Percentiles rank a stretch among this genome's conserved stretches.
Conservation (phyloP, 768 basidiomycete genomes). For the Boletus pseudo-olivaceus region DNA sequence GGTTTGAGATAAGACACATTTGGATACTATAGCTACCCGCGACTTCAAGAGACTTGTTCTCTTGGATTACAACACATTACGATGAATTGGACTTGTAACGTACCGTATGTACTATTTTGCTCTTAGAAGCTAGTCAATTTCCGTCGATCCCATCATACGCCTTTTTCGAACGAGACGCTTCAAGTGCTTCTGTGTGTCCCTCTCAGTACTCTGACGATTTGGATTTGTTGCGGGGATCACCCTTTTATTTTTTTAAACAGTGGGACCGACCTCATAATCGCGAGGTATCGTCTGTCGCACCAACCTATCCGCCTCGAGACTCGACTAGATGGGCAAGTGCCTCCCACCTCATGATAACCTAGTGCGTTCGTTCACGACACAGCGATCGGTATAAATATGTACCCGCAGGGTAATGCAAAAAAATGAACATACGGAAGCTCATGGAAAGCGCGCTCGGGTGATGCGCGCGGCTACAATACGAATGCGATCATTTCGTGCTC, state of each 20-base stretch:
- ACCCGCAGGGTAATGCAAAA: too few species aligned
- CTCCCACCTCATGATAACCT: background rate
- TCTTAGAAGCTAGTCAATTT: slow-evolving; percentile 23
- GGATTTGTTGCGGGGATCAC: too few species aligned
- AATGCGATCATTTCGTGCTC: too few species aligned
- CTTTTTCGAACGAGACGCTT: too few species aligned
- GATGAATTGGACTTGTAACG: slow-evolving; percentile 19
- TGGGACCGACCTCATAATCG: background rate
- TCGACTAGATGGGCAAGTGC: background rate
- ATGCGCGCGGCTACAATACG: too few species aligned
- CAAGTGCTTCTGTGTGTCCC: too few species aligned
- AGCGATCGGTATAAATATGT: too few species aligned
- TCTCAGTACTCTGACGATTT: too few species aligned
- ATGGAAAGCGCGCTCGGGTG: too few species aligned
- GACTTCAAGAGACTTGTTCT: slow-evolving; percentile 1
- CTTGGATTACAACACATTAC: slow-evolving; percentile 6
- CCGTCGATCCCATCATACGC: too few species aligned
- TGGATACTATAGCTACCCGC: slow-evolving; percentile 15
- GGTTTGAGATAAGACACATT: slow-evolving; percentile 9
- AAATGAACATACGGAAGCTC: too few species aligned
- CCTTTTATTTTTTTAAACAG: too few species aligned
- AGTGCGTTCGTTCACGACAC: background rate
- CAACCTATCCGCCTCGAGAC: background rate
- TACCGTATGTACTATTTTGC: slow-evolving; percentile 27
- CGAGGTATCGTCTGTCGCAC: background rate